These are phyloP conservation scores for Pseudohyphozyma bogoriensis DNA, from an alignment of 768 basidiomycete species.

Conservation along the genomic window DNA sequence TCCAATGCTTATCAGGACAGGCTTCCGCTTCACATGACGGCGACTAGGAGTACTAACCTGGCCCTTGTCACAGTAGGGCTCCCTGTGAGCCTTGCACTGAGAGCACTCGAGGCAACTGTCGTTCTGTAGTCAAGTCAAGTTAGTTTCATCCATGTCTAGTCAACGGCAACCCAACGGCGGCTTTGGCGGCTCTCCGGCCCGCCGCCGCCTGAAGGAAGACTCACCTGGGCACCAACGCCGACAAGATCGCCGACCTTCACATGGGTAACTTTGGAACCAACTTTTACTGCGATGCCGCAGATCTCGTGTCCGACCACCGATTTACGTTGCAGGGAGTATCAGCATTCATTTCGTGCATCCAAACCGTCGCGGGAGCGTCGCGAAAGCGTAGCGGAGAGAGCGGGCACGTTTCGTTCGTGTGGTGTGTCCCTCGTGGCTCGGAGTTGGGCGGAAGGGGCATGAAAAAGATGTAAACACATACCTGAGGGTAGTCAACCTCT, in stretches of 20 bases:
- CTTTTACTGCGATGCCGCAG: slow-evolving; percentile 47
- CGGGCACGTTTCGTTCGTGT: too few relatives aligned
- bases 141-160: too few relatives aligned
- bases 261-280: slow-evolving; percentile 49
- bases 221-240: slow-evolving; percentile 46
- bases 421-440: too few relatives aligned
- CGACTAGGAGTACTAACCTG: neutral
- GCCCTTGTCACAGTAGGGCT: slow-evolving; percentile 49
- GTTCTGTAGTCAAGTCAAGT: too few relatives aligned
- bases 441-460: too few relatives aligned
- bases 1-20: neutral
- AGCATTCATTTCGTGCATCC: too few relatives aligned
- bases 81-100: slow-evolving; percentile 39
- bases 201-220: too few relatives aligned
- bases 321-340: too few relatives aligned
- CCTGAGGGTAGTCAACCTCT: slow-evolving; percentile 17
- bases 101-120: slow-evolving; percentile 42
- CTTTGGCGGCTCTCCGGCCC: neutral
- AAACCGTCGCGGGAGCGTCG: slow-evolving; percentile 44
- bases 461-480: too few relatives aligned
- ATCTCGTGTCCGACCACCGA: slow-evolving; percentile 38
- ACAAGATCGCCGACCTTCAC: slow-evolving; percentile 53
- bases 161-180: too few relatives aligned
- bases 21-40: too few relatives aligned
- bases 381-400: too few relatives aligned